These are phyloP conservation scores for Geotrichum carabidarum DNA, from an alignment of 1,139 yeast genomes.

Conservation along the genomic window DNA sequence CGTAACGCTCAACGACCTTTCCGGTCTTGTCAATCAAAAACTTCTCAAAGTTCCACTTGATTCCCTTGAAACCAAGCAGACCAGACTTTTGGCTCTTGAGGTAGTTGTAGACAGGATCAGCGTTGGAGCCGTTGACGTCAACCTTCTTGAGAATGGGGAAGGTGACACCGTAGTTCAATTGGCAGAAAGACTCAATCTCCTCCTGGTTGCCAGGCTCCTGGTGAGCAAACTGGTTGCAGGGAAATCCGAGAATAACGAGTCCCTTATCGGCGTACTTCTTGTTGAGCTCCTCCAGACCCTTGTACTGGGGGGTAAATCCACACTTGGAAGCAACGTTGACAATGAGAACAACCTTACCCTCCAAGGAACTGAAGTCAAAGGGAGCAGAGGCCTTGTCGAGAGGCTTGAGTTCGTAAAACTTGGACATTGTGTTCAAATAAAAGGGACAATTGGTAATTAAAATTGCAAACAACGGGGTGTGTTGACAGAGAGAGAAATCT, in stretches of 20 bases:
- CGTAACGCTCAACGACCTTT: slow-evolving; percentile 62
- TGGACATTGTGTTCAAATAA: slow-evolving; percentile 21
- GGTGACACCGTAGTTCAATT: slow-evolving; percentile 67
- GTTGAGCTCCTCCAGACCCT: slow-evolving; percentile 77
- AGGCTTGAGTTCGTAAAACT: slow-evolving; percentile 56
- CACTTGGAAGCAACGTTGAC: slow-evolving; percentile 91
- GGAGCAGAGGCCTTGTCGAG: slow-evolving; percentile 55
- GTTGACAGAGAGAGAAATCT: not conserved
- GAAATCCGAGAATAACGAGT: slow-evolving; percentile 81
- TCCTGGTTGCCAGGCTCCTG: slow-evolving; percentile 79
- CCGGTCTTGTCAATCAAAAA: slow-evolving; percentile 73
- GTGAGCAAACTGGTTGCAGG: slow-evolving; percentile 82
- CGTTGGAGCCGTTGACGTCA: slow-evolving; percentile 79
- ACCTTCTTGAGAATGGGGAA: slow-evolving; percentile 85
- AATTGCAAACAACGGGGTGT: too few relatives aligned
- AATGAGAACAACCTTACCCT: slow-evolving; percentile 85
- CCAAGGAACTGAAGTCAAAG: slow-evolving; percentile 60
- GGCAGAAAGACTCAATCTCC: slow-evolving; percentile 61
- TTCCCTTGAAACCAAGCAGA: slow-evolving; percentile 66
- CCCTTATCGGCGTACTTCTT: slow-evolving; percentile 72
- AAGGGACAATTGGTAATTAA: not conserved
- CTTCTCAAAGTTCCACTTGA: slow-evolving; percentile 95
- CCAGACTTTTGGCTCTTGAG: slow-evolving; percentile 65
- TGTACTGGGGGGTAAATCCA: slow-evolving; percentile 56
- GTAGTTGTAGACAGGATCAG: slow-evolving; percentile 75